Conservation (phyloP, 139 green algal species). For the Eudorina sp. region DNA sequence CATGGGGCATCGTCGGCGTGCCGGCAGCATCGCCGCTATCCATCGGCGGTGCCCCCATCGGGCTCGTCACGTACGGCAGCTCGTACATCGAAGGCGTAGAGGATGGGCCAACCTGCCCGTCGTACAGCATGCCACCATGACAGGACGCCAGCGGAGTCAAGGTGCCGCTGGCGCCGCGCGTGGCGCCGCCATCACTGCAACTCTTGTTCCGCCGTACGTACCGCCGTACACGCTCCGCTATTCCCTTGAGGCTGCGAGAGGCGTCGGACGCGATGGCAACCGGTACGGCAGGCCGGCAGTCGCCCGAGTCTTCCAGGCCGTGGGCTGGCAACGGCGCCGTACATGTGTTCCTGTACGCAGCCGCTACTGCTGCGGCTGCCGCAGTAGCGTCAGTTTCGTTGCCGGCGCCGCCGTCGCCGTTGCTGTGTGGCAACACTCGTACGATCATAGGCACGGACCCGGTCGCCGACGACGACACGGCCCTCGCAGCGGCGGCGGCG, state of each 20-base stretch:
- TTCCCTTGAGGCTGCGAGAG: too few relatives aligned
- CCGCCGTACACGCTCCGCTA: background rate
- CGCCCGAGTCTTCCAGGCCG: background rate
- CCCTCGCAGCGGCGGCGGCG: too few relatives aligned
- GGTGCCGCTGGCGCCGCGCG: background rate
- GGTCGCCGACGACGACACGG: too few relatives aligned
- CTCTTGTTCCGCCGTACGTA: background rate
- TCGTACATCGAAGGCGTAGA: background rate
- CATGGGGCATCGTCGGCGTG: background rate
- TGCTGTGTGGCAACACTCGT: background rate
- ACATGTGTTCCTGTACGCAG: background rate
- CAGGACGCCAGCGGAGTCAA: too few relatives aligned
- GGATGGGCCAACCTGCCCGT: background rate
- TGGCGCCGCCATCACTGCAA: background rate
- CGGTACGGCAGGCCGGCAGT: background rate
- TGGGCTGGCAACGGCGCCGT: background rate
- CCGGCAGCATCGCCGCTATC: background rate
- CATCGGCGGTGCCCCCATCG: background rate
- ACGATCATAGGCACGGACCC: too few relatives aligned
- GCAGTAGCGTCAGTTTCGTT: too few relatives aligned
- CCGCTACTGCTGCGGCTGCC: background rate
- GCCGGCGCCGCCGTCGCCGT: background rate
- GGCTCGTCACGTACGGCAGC: slow-evolving; percentile 6
- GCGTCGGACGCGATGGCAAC: background rate
- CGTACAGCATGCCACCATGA: too few relatives aligned